Percentiles rank a stretch among this genome's conserved stretches.
Evolutionary conservation across 1,284 basidiomycete species (phyloP).

Genomic region (Ustilago curta): DNA sequence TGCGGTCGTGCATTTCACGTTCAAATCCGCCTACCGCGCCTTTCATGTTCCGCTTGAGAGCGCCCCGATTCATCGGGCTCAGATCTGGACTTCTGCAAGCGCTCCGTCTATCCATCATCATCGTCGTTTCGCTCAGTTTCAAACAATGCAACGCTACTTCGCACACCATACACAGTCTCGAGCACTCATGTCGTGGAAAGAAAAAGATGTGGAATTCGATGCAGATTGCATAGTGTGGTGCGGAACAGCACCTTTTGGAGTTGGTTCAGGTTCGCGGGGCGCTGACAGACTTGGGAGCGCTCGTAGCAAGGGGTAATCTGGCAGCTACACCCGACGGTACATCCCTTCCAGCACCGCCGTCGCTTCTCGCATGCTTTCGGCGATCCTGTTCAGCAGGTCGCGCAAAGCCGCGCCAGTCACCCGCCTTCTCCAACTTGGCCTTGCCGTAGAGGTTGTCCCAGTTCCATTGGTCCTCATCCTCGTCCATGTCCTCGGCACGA

Average conservation of each 20-base stretch:
- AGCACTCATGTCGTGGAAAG: not conserved
- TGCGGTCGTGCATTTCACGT: conserved; percentile 40
- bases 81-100: no score
- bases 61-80: no score
- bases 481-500: conserved; percentile 47
- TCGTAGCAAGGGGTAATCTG: conserved; percentile 14
- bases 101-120: no score
- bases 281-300: conserved; percentile 27
- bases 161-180: not conserved
- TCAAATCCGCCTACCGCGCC: conserved; percentile 4
- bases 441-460: conserved; percentile 53
- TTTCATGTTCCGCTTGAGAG: no score
- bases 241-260: conserved; percentile 11
- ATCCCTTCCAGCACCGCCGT: conserved; percentile 20
- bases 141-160: no score
- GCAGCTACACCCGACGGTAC: conserved; percentile 11
- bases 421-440: conserved; percentile 48
- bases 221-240: not conserved
- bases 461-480: conserved; percentile 51
- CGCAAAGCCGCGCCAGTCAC: conserved; percentile 51
- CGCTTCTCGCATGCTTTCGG: conserved; percentile 23
- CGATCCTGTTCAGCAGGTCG: conserved; percentile 37
- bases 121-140: no score
- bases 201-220: conserved; percentile 8
- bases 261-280: conserved; percentile 33